Percentiles rank a stretch among this genome's conserved stretches.
Evolutionary conservation across 352 stramenopile species (phyloP).

Genomic region (Globisporangium spiculum): DNA sequence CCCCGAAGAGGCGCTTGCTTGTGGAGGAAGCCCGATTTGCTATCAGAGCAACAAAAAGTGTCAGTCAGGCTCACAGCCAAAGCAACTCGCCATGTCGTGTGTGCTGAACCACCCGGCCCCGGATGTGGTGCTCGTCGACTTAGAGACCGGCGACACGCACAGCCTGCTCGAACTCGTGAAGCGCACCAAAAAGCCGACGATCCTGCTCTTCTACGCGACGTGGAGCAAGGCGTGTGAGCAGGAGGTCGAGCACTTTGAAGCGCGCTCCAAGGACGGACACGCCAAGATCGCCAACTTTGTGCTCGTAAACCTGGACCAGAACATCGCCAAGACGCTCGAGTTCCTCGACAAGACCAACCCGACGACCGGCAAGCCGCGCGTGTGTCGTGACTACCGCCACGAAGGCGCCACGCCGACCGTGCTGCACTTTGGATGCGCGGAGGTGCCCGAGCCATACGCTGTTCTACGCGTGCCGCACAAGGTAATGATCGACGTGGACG

Average conservation of each 20-base stretch:
- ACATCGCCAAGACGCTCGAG: conserved; percentile 40
- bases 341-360: conserved; percentile 46
- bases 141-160: conserved; percentile 43
- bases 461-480: conserved; percentile 50
- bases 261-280: conserved; percentile 49
- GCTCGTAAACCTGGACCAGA: conserved; percentile 63
- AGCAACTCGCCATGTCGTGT: conserved; percentile 34
- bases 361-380: conserved; percentile 35
- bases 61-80: not conserved
- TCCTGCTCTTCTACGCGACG: conserved; percentile 64
- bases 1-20: not conserved
- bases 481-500: conserved; percentile 41
- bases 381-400: conserved; percentile 48
- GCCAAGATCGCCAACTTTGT: conserved; percentile 55
- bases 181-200: conserved; percentile 31
- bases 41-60: not conserved
- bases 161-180: conserved; percentile 34
- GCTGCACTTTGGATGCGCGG: conserved; percentile 46
- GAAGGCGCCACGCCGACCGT: conserved; percentile 45
- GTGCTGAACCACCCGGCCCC: conserved; percentile 46
- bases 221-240: conserved; percentile 53
- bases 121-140: conserved; percentile 46
- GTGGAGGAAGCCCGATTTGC: not conserved
- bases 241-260: conserved; percentile 55
- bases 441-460: conserved; percentile 52